Conservation (phyloP, 805 yeast species). For the Ogataea kodamae region DNA sequence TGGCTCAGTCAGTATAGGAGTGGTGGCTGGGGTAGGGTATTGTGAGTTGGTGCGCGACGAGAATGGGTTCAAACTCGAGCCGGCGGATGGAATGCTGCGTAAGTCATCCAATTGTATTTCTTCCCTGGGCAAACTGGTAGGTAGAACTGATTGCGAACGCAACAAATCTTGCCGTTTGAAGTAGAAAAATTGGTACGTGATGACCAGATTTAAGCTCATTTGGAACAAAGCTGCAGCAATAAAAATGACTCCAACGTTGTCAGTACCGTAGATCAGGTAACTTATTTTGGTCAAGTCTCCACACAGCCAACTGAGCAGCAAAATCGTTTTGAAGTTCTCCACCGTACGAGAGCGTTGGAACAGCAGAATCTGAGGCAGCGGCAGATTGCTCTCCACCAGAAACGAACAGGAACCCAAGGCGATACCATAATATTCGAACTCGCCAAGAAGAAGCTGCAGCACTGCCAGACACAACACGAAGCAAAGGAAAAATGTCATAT, state of each 20-base stretch:
- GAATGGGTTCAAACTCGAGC: conserved; percentile 9
- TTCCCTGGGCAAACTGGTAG: conserved; percentile 1
- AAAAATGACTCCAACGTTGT: conserved; percentile 61
- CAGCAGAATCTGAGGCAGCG: conserved; percentile 75
- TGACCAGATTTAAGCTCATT: conserved; percentile 67
- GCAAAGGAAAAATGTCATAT: conserved; percentile 43
- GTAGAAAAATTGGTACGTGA: conserved; percentile 69
- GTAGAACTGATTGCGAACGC: conserved; percentile 4
- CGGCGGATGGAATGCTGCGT: conserved; percentile 6
- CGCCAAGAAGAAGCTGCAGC: conserved; percentile 24
- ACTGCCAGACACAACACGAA: conserved; percentile 32
- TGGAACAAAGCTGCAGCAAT: conserved; percentile 73
- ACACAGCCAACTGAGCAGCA: conserved; percentile 80
- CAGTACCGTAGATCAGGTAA: conserved; percentile 73
- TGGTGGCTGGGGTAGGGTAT: conserved; percentile 13
- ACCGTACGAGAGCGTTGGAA: conserved; percentile 63
- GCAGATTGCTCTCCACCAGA: conserved; percentile 66
- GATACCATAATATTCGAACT: conserved; percentile 29
- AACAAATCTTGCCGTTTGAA: conserved; percentile 39
- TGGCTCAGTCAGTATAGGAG: conserved; percentile 14
- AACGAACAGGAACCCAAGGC: conserved; percentile 39
- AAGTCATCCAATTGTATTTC: conserved; percentile 5
- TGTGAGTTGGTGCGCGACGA: conserved; percentile 7
- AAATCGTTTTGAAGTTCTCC: conserved; percentile 73
- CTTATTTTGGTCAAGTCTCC: conserved; percentile 81